Base-by-base conservation (phyloP, 108 stramenopile species). In the Tribonema minus region DNA sequence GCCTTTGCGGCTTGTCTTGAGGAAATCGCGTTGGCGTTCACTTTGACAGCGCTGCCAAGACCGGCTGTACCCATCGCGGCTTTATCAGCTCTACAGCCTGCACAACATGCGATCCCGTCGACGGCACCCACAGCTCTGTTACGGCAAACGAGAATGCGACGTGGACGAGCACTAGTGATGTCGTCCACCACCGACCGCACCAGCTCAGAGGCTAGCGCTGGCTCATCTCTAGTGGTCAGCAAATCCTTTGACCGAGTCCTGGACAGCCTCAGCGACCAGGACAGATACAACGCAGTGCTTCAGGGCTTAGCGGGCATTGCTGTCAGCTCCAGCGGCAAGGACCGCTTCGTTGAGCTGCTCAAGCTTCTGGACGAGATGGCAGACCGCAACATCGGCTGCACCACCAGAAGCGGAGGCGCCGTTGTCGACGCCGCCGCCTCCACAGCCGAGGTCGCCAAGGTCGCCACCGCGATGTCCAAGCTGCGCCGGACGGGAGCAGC, bases 251-350 rank as follows among this genome's bases (percentile, higher is more conserved):
- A 79, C 31, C 77, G 77, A 15, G 79, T 82, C 2, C 60, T 82
- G 68, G 82, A 82, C 37, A 67, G 68, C 1, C 40, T 83, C 12
- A 58, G 74, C 23, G 82, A 83, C 6, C 32, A 32, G 31, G 82
- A 83, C 12, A 83, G 75, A 64, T 83, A 83, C 54, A 83, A 83
- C 40, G 71, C 74, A 2, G 69, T 83, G 3, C 76, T 83, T 15
- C 75, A 76, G 35, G 74, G 82, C 33, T 25, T 76, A 33, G 59
- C 82, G 0, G 54, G 25, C 5, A 70, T 66, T 12, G 33, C 68
- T 15, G 64, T 70, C 58, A 61, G 63, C 34, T 59, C 61, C 38
- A 68, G 63, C 12, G 58, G 29, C 15, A 36, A 23, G 62, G 74
- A 35, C 23, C 4, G 68, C 12, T 77, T 83, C 38, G 27, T 58